Conservation (phyloP, 1,284 basidiomycete species). For the Irpex sp. region DNA sequence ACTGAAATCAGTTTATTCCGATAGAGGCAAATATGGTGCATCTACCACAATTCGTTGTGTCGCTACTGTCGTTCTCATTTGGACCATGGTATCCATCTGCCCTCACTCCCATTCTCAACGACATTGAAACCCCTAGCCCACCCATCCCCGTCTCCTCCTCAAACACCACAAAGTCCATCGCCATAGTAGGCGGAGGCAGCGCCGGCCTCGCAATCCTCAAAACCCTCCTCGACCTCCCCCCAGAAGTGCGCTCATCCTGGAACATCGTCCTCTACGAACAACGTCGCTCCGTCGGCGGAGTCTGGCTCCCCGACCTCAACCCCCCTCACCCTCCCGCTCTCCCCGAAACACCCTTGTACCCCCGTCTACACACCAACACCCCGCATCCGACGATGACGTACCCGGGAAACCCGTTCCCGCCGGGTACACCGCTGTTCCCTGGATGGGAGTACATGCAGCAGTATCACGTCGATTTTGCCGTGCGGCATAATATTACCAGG, state of each 20-base stretch:
- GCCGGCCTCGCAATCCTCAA: slow-evolving; percentile 51
- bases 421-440: slow-evolving; percentile 46
- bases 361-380: slow-evolving; percentile 50
- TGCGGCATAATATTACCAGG: slow-evolving; percentile 34
- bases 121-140: not conserved
- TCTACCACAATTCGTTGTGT: slow-evolving; percentile 13
- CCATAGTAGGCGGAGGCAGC: slow-evolving; percentile 50
- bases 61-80: slow-evolving; percentile 11
- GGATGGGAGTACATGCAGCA: slow-evolving; percentile 41
- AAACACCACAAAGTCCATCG: slow-evolving; percentile 41
- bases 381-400: slow-evolving; percentile 50
- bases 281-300: slow-evolving; percentile 44
- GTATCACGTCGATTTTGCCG: slow-evolving; percentile 44
- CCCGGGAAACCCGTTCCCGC: slow-evolving; percentile 47
- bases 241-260: slow-evolving; percentile 34
- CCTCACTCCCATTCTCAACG: not conserved
- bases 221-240: slow-evolving; percentile 44
- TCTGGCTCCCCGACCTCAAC: slow-evolving; percentile 47
- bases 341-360: slow-evolving; percentile 54
- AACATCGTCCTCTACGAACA: slow-evolving; percentile 52
- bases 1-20: not conserved
- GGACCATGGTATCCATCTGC: slow-evolving; percentile 3
- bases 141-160: not conserved
- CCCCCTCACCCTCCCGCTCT: slow-evolving; percentile 40
- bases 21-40: slow-evolving; percentile 9